Base-by-base conservation (phyloP, 345 rosid species). In the Eucalyptus leucophloia region DNA sequence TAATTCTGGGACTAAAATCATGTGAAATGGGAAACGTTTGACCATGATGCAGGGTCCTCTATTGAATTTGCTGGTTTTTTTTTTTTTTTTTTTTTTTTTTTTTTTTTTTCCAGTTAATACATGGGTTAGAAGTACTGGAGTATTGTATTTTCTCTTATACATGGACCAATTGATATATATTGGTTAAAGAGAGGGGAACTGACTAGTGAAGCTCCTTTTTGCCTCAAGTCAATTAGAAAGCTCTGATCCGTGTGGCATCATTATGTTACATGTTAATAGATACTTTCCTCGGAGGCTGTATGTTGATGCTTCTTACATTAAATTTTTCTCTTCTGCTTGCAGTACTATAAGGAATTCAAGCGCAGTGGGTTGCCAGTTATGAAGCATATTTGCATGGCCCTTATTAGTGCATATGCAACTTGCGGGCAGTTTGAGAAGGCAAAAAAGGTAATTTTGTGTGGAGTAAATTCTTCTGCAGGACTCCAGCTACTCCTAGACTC, bases 381-480 rank as follows among this genome's bases (percentile, higher is more conserved):
- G n/a, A 98, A 95, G 94, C 90, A 94, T 40, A 85, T 94, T 82
- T 96, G 87, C 91, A 96, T 95, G 97, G 92, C 95, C 56, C 95
- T 95, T 9, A 91, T 98, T 88, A 96, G 93, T 92, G 99, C 98
- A 88, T 96, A 95, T 92, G 93, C 95, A 92, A 86, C 93, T 87
- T 94, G 93, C 89, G 96, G 98, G 86, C 93, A 93, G 87, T 92
- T 95, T 93, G 98, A 96, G 91, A 96, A 96, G 92, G 97, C 99
- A 87, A 96, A 96, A 91, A 94, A 93, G 99, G 99, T 98, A 93
- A 58, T 28, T 47, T 67, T 18, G 65, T 49, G 26, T 9, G 8
- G 86, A 37, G 8, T 80, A 19, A 72, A 5, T 86, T 69, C 86
- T 86, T 69, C 23, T n/a, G 34, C 49, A 7, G 54, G 28, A 87